Evolutionary conservation across 352 stramenopile species (phyloP).

Genomic region (Phytopythium oedochilum): DNA sequence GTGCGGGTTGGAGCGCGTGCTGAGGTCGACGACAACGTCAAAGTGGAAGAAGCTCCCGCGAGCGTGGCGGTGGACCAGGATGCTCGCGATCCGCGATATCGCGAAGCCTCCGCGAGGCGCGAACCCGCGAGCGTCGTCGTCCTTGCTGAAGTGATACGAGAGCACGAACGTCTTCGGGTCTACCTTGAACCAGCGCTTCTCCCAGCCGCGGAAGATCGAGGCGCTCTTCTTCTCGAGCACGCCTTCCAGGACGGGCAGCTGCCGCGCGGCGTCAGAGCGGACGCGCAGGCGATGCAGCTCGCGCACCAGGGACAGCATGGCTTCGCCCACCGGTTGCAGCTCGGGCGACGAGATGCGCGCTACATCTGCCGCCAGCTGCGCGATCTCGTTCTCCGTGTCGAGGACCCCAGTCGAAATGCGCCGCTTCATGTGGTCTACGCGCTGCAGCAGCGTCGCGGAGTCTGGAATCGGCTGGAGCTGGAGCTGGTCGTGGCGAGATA

Average conservation of each 20-base stretch:
- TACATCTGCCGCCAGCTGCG: slow-evolving; percentile 31
- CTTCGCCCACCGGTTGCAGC: slow-evolving; percentile 35
- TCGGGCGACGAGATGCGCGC: slow-evolving; percentile 25
- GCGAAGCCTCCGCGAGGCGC: slow-evolving; percentile 56
- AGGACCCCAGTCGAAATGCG: slow-evolving; percentile 29
- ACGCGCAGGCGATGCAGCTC: slow-evolving; percentile 48
- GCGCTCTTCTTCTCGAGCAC: slow-evolving; percentile 72
- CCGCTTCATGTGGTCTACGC: slow-evolving; percentile 49
- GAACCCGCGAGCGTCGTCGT: slow-evolving; percentile 59
- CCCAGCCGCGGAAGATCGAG: slow-evolving; percentile 71
- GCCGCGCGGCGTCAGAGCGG: slow-evolving; percentile 20
- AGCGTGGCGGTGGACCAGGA: slow-evolving; percentile 36
- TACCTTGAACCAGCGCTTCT: slow-evolving; percentile 62
- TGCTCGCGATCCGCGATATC: slow-evolving; percentile 48
- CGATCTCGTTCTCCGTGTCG: slow-evolving; percentile 37
- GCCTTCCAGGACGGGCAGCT: slow-evolving; percentile 56
- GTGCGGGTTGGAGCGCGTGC: slow-evolving; percentile 53
- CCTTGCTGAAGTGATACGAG: slow-evolving; percentile 63
- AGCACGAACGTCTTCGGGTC: slow-evolving; percentile 64
- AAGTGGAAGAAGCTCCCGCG: slow-evolving; percentile 49
- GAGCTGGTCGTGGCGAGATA: neutral
- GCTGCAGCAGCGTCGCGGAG: slow-evolving; percentile 40
- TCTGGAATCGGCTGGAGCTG: slow-evolving; percentile 22
- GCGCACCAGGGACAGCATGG: slow-evolving; percentile 50
- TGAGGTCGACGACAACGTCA: slow-evolving; percentile 64